Conservation (phyloP, 148 eudicot genomes). For the Cornus florida region DNA sequence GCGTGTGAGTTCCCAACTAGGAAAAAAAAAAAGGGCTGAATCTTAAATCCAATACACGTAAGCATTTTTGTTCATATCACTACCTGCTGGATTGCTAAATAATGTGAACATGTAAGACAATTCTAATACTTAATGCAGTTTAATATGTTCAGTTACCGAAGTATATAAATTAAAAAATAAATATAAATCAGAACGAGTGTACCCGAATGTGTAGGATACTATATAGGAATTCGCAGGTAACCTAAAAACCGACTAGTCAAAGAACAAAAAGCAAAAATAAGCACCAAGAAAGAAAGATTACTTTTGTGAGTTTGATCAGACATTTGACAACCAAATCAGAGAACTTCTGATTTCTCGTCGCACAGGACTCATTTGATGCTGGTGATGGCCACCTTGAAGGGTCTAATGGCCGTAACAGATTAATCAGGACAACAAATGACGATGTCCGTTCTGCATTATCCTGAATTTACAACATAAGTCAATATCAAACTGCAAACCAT, state of each 20-base stretch:
- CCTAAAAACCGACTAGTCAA: too few species aligned
- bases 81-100: background rate
- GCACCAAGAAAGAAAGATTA: constrained; percentile 18
- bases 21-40: background rate
- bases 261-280: background rate
- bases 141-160: too few species aligned
- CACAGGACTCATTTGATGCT: constrained; percentile 66
- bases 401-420: constrained; percentile 79
- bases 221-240: too few species aligned
- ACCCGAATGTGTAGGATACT: too few species aligned
- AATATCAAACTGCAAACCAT: constrained; percentile 4
- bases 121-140: too few species aligned
- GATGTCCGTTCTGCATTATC: constrained; percentile 87
- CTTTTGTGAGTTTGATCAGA: constrained; percentile 94
- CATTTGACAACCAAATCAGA: constrained; percentile 97
- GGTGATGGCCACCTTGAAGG: constrained; percentile 94
- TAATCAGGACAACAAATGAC: constrained; percentile 85
- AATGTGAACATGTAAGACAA: background rate
- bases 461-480: constrained; percentile 36
- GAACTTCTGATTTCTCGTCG: constrained; percentile 79
- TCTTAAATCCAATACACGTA: background rate
- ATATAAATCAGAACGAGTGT: too few species aligned
- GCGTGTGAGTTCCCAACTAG: too few species aligned
- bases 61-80: background rate
- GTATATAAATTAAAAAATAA: too few species aligned